Evolutionary conservation across 164 flowering plant genomes (phyloP).

Genomic region (Hamamelis virginiana): DNA sequence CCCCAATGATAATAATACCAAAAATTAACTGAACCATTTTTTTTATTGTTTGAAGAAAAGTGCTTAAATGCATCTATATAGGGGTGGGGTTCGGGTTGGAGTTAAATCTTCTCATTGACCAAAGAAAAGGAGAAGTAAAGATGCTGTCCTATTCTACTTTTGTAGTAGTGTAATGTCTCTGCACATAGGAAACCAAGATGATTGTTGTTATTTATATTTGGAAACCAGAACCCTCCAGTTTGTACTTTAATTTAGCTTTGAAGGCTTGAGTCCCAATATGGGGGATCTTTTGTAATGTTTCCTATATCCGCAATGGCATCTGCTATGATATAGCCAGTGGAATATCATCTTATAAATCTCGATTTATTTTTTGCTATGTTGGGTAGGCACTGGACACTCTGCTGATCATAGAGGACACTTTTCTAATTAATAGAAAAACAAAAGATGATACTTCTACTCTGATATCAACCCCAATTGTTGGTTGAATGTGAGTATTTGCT

Average conservation of each 20-base stretch:
- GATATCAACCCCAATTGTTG: not conserved
- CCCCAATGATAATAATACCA: no score
- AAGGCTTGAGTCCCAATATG: no score
- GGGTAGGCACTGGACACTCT: not conserved
- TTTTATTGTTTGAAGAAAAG: no score
- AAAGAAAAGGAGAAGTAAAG: no score
- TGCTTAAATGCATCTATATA: no score
- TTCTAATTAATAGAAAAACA: no score
- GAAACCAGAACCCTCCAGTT: not conserved
- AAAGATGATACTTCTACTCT: not conserved
- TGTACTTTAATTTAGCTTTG: no score
- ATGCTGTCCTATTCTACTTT: not conserved
- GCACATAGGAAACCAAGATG: not conserved
- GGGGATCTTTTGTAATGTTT: not conserved
- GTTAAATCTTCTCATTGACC: no score
- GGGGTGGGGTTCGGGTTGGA: no score
- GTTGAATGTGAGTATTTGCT: constrained; percentile 8
- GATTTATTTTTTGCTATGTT: not conserved
- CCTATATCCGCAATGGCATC: not conserved
- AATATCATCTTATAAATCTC: not conserved
- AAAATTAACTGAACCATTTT: no score
- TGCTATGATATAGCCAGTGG: not conserved
- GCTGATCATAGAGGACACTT: not conserved
- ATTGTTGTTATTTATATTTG: not conserved
- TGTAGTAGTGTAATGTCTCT: not conserved